These are phyloP conservation scores for Potentilla sterilis DNA, from an alignment of 306 rosid species.

Conservation along the genomic window DNA sequence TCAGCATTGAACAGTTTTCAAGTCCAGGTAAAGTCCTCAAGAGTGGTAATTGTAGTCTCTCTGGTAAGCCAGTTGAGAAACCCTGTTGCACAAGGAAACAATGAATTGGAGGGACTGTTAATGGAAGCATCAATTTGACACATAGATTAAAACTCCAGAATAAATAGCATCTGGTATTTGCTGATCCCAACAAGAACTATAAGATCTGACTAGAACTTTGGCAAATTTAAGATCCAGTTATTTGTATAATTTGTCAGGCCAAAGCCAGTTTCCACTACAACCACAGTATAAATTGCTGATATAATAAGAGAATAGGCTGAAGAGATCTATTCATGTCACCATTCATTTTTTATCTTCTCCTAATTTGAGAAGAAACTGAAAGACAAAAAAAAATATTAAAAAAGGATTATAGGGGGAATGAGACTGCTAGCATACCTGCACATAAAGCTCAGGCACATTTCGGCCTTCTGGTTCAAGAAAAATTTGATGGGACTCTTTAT, in stretches of 20 bases:
- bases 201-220: neutral
- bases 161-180: neutral
- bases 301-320: neutral
- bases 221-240: neutral
- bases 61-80: constrained; percentile 97
- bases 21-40: constrained; percentile 98
- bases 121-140: neutral
- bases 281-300: neutral
- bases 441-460: constrained; percentile 88
- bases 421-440: constrained; percentile 58
- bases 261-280: neutral
- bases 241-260: neutral
- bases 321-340: neutral
- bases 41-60: constrained; percentile 84
- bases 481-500: constrained; percentile 92
- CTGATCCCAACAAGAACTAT: neutral
- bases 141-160: neutral
- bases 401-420: neutral
- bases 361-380: neutral
- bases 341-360: neutral
- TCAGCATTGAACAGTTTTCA: constrained; percentile 91
- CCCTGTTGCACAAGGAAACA: constrained; percentile 52
- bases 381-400: neutral
- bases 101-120: constrained; percentile 10
- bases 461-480: constrained; percentile 99